Percentiles rank a stretch among this genome's conserved stretches.
Evolutionary conservation across 768 basidiomycete genomes (phyloP).

Genomic region (Suillus variegatus): DNA sequence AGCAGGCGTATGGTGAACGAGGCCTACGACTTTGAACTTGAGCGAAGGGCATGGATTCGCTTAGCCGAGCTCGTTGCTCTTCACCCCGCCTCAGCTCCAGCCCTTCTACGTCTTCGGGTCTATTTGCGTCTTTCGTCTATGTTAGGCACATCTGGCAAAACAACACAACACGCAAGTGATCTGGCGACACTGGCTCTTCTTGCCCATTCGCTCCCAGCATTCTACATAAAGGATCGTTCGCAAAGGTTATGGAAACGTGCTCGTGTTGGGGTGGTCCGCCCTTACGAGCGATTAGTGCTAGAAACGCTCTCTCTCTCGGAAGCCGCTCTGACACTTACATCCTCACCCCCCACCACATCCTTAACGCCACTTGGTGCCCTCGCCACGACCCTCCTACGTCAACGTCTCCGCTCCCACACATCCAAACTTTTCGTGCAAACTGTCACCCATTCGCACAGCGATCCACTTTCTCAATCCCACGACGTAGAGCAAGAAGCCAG

Average conservation of each 20-base stretch:
- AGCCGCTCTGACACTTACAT: conserved; percentile 44
- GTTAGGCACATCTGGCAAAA: conserved; percentile 6
- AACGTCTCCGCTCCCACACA: conserved; percentile 53
- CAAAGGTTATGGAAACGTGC: conserved; percentile 45
- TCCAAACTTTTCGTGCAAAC: conserved; percentile 54
- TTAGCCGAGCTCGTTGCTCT: conserved; percentile 50
- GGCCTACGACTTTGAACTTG: conserved; percentile 30
- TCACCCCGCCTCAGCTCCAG: conserved; percentile 25
- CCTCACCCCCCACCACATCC: conserved; percentile 13
- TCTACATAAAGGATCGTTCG: conserved; percentile 43
- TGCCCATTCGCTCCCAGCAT: conserved; percentile 42
- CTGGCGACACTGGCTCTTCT: conserved; percentile 61
- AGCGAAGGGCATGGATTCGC: conserved; percentile 51
- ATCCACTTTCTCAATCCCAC: conserved; percentile 14
- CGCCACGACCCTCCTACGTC: conserved; percentile 50
- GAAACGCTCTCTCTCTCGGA: conserved; percentile 52
- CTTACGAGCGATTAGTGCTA: conserved; percentile 59
- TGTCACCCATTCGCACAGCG: conserved; percentile 30
- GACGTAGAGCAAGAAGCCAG: conserved; percentile 34
- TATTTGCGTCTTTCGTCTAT: conserved; percentile 51
- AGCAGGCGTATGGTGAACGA: conserved; percentile 5
- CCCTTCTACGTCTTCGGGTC: conserved; percentile 49
- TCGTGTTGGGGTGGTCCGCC: conserved; percentile 30
- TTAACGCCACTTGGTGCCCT: conserved; percentile 50
- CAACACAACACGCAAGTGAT: conserved; percentile 41